phyloP scores from a whole-genome alignment of 176 grass and related monocot genomes.

The bread wheat (Triticum aestivum) region IWGSC_CS_RefSeq_v2.1 NC_057795.1:396400737-396401236 shows the following conservation, averaged over 20 bases:
- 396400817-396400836: slow-evolving; percentile 27
- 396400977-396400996: slow-evolving; percentile 12
- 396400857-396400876: slow-evolving; percentile 20
- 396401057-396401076: slow-evolving; percentile 25
- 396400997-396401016: slow-evolving; percentile 26
- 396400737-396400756: slow-evolving; percentile 37
- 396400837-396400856: slow-evolving; percentile 19
- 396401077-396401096: slow-evolving; percentile 22
- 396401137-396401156: slow-evolving; percentile 29
- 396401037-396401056: slow-evolving; percentile 12
- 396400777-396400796: slow-evolving; percentile 61
- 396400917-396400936: slow-evolving; percentile 33
- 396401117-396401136: slow-evolving; percentile 44
- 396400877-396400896: slow-evolving; percentile 37
- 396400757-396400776: slow-evolving; percentile 46
- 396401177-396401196: neutral
- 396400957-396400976: slow-evolving; percentile 21
- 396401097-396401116: slow-evolving; percentile 15
- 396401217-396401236: neutral
- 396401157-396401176: neutral
- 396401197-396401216: neutral
- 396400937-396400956: slow-evolving; percentile 25
- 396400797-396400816: slow-evolving; percentile 23
- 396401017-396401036: slow-evolving; percentile 24
- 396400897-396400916: slow-evolving; percentile 11